Conservation (phyloP, 257 asterid species). For the Forsythia viridissima region DNA sequence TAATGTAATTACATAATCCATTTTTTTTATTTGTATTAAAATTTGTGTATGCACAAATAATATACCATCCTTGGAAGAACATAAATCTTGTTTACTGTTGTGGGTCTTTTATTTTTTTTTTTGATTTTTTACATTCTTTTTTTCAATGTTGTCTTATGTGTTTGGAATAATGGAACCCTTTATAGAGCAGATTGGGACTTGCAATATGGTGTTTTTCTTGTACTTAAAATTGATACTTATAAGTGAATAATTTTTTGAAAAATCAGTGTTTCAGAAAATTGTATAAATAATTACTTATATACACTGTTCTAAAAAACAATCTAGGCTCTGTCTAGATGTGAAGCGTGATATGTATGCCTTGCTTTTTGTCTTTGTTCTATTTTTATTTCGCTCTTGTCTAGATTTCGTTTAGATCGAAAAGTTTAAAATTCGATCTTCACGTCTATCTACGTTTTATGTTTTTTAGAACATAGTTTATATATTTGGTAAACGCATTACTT, state of each 20-base stretch:
- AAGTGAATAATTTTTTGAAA: neutral
- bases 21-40: neutral
- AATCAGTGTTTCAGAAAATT: neutral
- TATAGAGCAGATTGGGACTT: neutral
- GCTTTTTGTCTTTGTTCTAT: too few relatives aligned
- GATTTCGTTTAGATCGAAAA: too few relatives aligned
- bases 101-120: neutral
- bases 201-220: neutral
- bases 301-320: too few relatives aligned
- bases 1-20: neutral
- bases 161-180: constrained; percentile 1
- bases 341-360: too few relatives aligned
- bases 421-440: too few relatives aligned
- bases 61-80: neutral
- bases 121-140: neutral
- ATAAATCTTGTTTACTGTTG: neutral
- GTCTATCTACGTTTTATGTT: too few relatives aligned
- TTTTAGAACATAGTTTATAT: too few relatives aligned
- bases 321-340: too few relatives aligned
- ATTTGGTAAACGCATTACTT: too few relatives aligned
- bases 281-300: too few relatives aligned
- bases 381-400: too few relatives aligned
- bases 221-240: neutral
- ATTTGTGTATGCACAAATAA: constrained; percentile 1
- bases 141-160: neutral